phyloP scores from a whole-genome alignment of 2,329 filamentous ascomycete species.

The Talaromyces funiculosus region DNA sequence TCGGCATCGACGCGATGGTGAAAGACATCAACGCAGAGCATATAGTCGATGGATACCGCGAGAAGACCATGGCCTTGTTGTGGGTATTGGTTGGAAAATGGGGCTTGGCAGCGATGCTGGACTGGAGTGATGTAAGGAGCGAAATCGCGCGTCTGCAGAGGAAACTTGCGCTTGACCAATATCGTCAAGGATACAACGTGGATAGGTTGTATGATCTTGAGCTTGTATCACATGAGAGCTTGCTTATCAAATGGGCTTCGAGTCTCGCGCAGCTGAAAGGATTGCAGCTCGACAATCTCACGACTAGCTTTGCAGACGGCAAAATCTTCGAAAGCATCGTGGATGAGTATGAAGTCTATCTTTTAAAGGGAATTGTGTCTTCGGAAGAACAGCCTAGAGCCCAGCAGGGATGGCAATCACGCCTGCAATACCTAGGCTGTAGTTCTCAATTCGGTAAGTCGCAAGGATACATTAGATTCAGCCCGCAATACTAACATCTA shows the following conservation, averaged over 20 bases:
- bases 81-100: slow-evolving; percentile 56
- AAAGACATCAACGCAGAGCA: slow-evolving; percentile 49
- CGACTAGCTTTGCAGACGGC: slow-evolving; percentile 53
- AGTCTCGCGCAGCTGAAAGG: slow-evolving; percentile 45
- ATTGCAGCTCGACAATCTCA: slow-evolving; percentile 49
- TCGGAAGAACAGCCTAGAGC: neutral
- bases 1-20: slow-evolving; percentile 37
- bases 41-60: slow-evolving; percentile 59
- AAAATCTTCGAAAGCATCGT: slow-evolving; percentile 52
- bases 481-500: slow-evolving; percentile 6
- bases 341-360: slow-evolving; percentile 49
- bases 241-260: slow-evolving; percentile 54
- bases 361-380: slow-evolving; percentile 18
- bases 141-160: slow-evolving; percentile 46
- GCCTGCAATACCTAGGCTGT: slow-evolving; percentile 37
- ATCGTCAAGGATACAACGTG: slow-evolving; percentile 19
- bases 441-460: slow-evolving; percentile 39
- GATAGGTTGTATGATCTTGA: slow-evolving; percentile 22
- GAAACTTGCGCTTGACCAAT: slow-evolving; percentile 20
- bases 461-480: neutral
- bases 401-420: slow-evolving; percentile 23
- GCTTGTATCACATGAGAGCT: slow-evolving; percentile 28
- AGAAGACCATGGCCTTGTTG: slow-evolving; percentile 57
- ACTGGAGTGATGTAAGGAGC: slow-evolving; percentile 49
- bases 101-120: slow-evolving; percentile 50